phyloP scores from a whole-genome alignment of 257 asterid species.

The Plectranthus barbatus region DNA sequence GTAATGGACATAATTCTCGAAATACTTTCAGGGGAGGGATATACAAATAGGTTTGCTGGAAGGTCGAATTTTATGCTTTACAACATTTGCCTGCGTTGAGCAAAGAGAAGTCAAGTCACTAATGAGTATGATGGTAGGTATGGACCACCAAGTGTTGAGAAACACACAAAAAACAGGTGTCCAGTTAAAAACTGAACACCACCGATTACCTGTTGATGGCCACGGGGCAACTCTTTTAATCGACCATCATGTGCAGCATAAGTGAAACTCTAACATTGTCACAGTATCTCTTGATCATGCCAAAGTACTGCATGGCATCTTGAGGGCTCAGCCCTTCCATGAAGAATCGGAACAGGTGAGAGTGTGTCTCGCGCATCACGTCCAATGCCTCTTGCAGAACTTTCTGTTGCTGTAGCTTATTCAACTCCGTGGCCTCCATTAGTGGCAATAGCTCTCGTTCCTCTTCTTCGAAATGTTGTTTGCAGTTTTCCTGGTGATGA shows the following conservation, averaged over 20 bases:
- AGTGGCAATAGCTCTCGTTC: conserved; percentile 78
- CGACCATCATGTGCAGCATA: conserved; percentile 74
- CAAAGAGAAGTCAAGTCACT: conserved; percentile 17
- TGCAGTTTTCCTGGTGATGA: conserved; percentile 53
- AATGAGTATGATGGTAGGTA: conserved; percentile 5
- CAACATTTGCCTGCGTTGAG: conserved; percentile 12
- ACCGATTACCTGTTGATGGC: not conserved
- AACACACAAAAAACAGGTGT: not conserved
- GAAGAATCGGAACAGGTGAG: conserved; percentile 62
- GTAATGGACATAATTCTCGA: too few species aligned
- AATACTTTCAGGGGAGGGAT: not conserved
- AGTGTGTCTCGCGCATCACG: conserved; percentile 82
- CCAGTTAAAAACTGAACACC: not conserved
- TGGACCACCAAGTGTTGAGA: conserved; percentile 12
- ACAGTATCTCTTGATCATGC: conserved; percentile 58
- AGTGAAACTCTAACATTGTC: conserved; percentile 59
- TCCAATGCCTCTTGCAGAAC: conserved; percentile 70
- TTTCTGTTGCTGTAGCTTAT: conserved; percentile 57
- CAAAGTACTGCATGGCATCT: conserved; percentile 90
- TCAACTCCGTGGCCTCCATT: conserved; percentile 84
- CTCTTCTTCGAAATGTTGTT: conserved; percentile 75
- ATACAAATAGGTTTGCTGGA: conserved; percentile 26
- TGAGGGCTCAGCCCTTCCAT: conserved; percentile 85
- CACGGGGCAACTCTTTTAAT: conserved; percentile 13
- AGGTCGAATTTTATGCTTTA: conserved; percentile 20